Conservation (phyloP, 2,329 filamentous ascomycete genomes). For the Fusarium mangiferae region DNA sequence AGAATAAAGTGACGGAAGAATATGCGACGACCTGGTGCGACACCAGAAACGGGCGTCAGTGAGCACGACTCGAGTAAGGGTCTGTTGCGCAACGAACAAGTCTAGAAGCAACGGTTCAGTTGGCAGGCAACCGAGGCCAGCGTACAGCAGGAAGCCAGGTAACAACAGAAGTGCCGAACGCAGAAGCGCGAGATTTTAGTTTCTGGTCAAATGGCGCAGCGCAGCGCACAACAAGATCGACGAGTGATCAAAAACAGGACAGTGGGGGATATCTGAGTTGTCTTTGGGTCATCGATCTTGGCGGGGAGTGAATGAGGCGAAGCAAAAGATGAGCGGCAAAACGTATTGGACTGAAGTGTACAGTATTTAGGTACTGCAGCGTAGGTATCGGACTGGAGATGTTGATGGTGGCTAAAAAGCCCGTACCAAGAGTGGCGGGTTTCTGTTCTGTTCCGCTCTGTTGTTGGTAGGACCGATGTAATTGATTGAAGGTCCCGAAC, state of each 20-base stretch:
- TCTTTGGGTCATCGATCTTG: slow-evolving; percentile 30
- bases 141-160: slow-evolving; percentile 35
- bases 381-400: slow-evolving; percentile 14
- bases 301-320: slow-evolving; percentile 36
- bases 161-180: slow-evolving; percentile 24
- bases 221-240: slow-evolving; percentile 21
- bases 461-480: slow-evolving; percentile 16
- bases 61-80: slow-evolving; percentile 34
- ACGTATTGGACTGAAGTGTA: neutral
- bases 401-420: slow-evolving; percentile 29
- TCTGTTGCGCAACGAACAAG: slow-evolving; percentile 35
- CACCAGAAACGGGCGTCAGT: slow-evolving; percentile 19
- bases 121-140: slow-evolving; percentile 27
- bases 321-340: slow-evolving; percentile 15
- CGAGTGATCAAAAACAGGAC: slow-evolving; percentile 28
- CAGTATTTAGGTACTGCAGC: neutral
- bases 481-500: slow-evolving; percentile 2
- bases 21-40: slow-evolving; percentile 31
- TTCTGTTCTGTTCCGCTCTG: slow-evolving; percentile 1
- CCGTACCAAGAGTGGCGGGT: slow-evolving; percentile 24
- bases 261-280: slow-evolving; percentile 33
- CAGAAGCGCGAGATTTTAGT: slow-evolving; percentile 12
- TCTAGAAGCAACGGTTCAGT: slow-evolving; percentile 31
- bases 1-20: slow-evolving; percentile 15
- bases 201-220: slow-evolving; percentile 12